Conservation (phyloP, 176 grass and related monocot species). For the Aegilops sharonensis region DNA sequence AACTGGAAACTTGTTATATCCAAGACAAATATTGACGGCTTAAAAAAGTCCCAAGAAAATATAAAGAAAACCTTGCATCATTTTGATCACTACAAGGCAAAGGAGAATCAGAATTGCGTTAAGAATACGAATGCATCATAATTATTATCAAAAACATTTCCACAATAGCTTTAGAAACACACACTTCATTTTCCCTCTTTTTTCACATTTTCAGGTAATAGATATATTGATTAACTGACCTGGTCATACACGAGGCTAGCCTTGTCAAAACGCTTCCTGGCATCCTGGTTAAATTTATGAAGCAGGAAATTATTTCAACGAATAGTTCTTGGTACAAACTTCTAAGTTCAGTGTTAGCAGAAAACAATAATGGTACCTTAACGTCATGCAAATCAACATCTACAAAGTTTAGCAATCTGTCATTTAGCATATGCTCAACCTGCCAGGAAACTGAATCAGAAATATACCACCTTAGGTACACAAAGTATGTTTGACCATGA, state of each 20-base stretch:
- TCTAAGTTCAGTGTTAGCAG: conserved; percentile 15
- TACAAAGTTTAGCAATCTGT: conserved; percentile 87
- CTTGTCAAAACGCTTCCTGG: conserved; percentile 86
- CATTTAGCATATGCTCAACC: conserved; percentile 95
- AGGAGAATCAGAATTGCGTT: neutral
- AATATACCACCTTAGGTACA: neutral
- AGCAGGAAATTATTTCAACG: conserved; percentile 24
- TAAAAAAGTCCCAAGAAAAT: conserved; percentile 6
- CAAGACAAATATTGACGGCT: conserved; percentile 7
- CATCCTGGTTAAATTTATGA: conserved; percentile 61
- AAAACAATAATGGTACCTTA: conserved; percentile 60
- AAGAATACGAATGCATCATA: neutral
- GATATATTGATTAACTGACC: conserved; percentile 41
- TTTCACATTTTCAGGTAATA: neutral
- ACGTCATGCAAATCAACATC: conserved; percentile 91
- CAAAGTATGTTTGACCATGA: conserved; percentile 7
- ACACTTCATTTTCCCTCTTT: neutral
- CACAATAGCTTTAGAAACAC: neutral
- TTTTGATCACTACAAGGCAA: neutral
- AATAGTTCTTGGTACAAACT: conserved; percentile 16
- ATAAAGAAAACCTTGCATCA: neutral
- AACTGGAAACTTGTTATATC: neutral
- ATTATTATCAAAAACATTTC: neutral
- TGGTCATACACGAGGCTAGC: conserved; percentile 91
- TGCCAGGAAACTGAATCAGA: conserved; percentile 45